These are phyloP conservation scores for Ricinus communis DNA, from an alignment of 345 rosid species.

Conservation along the genomic window DNA sequence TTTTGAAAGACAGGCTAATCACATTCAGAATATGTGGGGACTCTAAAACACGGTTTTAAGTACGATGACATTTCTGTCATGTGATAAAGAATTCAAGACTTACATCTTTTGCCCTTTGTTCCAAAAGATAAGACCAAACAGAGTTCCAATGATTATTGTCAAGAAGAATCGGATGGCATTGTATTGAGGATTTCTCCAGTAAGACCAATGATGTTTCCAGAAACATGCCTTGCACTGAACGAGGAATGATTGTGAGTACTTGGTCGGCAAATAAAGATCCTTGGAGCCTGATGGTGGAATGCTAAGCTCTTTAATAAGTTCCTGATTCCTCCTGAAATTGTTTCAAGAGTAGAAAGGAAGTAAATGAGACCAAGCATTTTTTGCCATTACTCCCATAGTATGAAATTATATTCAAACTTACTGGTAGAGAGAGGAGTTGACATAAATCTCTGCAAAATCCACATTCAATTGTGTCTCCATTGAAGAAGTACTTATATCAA, in stretches of 20 bases:
- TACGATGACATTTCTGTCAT: neutral
- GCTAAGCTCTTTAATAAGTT: constrained; percentile 29
- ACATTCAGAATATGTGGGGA: no score
- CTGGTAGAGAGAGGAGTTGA: constrained; percentile 65
- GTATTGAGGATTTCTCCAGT: constrained; percentile 35
- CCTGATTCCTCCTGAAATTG: constrained; percentile 27
- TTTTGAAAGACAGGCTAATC: no score
- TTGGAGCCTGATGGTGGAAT: constrained; percentile 23
- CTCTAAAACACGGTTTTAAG: no score
- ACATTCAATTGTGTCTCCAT: constrained; percentile 63
- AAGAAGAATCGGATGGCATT: constrained; percentile 29
- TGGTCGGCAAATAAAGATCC: constrained; percentile 30
- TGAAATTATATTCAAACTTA: constrained; percentile 32
- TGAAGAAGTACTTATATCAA: constrained; percentile 62
- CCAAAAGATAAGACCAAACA: constrained; percentile 35
- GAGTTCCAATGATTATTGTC: constrained; percentile 19
- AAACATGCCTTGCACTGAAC: constrained; percentile 30
- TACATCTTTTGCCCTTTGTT: constrained; percentile 29
- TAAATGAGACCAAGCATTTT: neutral
- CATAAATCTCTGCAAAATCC: constrained; percentile 69
- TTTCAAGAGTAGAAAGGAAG: neutral
- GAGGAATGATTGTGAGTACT: constrained; percentile 22
- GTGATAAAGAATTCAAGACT: neutral
- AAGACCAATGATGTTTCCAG: constrained; percentile 34
- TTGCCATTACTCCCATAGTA: neutral